A percentile compares a stretch with the other conserved stretches of the same genome.
Evolutionary conservation across 1,284 basidiomycete species (phyloP).

Genomic region (Irpex lacteus): DNA sequence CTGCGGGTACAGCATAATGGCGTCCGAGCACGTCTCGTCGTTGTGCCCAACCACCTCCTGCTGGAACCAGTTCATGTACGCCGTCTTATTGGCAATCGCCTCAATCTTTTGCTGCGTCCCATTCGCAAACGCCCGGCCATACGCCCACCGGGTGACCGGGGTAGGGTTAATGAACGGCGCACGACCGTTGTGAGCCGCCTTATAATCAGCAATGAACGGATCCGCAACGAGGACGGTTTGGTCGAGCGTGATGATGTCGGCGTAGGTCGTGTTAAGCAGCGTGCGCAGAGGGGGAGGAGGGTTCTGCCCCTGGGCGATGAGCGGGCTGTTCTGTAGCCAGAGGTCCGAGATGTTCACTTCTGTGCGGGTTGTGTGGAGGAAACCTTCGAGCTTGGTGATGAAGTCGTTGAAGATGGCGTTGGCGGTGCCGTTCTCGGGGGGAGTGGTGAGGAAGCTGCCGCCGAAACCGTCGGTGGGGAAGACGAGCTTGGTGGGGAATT

Average conservation of each 20-base stretch:
- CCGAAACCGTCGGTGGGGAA: slow-evolving; percentile 32
- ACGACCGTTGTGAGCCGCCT: slow-evolving; percentile 33
- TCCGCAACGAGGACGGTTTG: slow-evolving; percentile 35
- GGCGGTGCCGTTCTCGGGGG: slow-evolving; percentile 24
- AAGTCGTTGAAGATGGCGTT: slow-evolving; percentile 33
- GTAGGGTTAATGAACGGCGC: slow-evolving; percentile 38
- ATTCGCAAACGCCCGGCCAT: slow-evolving; percentile 22
- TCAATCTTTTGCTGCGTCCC: slow-evolving; percentile 23
- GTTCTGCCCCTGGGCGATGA: slow-evolving; percentile 19
- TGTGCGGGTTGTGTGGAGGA: slow-evolving; percentile 32
- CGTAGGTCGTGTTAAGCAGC: slow-evolving; percentile 32
- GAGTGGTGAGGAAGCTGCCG: slow-evolving; percentile 27
- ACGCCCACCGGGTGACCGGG: slow-evolving; percentile 35
- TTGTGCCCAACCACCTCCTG: slow-evolving; percentile 29
- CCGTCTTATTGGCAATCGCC: slow-evolving; percentile 26
- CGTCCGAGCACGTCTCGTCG: slow-evolving; percentile 32
- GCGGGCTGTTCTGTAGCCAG: slow-evolving; percentile 32
- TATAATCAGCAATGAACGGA: slow-evolving; percentile 37
- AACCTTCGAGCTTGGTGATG: slow-evolving; percentile 31
- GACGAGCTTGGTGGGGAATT: slow-evolving; percentile 34
- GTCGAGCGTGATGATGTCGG: slow-evolving; percentile 34
- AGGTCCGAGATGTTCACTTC: slow-evolving; percentile 28
- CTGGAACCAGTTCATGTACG: slow-evolving; percentile 37
- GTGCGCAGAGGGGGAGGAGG: slow-evolving; percentile 23
- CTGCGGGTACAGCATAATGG: slow-evolving; percentile 36